These are phyloP conservation scores for Ophiocordyceps unilateralis DNA, from an alignment of 2,329 filamentous ascomycete genomes.

Conservation along the genomic window DNA sequence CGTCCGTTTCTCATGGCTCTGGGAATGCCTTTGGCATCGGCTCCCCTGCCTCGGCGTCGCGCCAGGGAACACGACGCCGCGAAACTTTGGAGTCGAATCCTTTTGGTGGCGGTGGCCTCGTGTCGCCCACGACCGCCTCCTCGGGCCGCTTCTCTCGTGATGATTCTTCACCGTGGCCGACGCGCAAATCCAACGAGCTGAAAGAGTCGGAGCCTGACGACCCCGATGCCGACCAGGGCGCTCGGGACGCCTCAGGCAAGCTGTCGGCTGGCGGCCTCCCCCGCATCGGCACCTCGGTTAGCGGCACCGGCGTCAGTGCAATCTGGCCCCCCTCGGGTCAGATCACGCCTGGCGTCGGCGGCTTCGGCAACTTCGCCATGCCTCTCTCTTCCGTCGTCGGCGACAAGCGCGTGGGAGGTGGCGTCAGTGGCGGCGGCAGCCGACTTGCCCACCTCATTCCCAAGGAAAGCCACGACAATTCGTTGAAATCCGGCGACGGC, in stretches of 20 bases:
- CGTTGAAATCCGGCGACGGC: conserved; percentile 34
- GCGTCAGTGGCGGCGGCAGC: conserved; percentile 63
- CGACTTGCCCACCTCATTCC: conserved; percentile 72
- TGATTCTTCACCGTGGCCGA: conserved; percentile 41
- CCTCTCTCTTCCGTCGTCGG: conserved; percentile 34
- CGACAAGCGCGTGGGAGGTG: conserved; percentile 59
- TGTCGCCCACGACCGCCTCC: conserved; percentile 38
- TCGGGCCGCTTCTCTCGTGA: conserved; percentile 43
- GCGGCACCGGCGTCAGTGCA: conserved; percentile 24
- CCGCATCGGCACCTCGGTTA: conserved; percentile 37
- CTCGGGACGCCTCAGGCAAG: conserved; percentile 15
- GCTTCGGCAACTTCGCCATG: conserved; percentile 82
- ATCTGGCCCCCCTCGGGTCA: conserved; percentile 32
- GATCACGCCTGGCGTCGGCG: conserved; percentile 50
- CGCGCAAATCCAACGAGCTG: conserved; percentile 33
- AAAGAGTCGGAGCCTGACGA: conserved; percentile 39
- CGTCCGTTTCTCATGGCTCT: conserved; percentile 59
- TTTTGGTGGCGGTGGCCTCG: conserved; percentile 31
- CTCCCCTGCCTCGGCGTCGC: conserved; percentile 53
- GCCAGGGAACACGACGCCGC: conserved; percentile 63
- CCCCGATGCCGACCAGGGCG: conserved; percentile 20
- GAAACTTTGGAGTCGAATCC: conserved; percentile 62
- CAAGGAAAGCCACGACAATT: conserved; percentile 57
- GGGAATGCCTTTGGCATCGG: conserved; percentile 49
- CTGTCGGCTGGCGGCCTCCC: conserved; percentile 27